Evolutionary conservation across 352 stramenopile genomes (phyloP).

Genomic region (Globisporangium viniferum): DNA sequence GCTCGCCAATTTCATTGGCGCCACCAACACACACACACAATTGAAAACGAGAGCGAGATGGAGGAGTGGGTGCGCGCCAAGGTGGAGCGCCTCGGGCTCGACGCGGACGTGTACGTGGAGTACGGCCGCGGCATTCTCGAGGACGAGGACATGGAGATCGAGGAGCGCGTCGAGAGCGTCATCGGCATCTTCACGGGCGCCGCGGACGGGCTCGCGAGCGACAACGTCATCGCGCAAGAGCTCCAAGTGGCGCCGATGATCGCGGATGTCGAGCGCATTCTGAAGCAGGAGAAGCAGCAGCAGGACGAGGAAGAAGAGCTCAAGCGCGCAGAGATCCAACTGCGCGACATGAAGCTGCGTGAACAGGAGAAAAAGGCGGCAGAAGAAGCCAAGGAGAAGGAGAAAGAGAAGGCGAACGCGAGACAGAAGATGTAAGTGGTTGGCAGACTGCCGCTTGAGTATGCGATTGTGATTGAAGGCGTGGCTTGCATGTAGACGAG

Average conservation of each 20-base stretch:
- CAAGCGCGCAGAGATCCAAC: constrained; percentile 37
- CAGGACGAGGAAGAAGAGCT: constrained; percentile 35
- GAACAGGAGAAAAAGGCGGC: constrained; percentile 62
- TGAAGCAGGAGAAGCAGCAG: constrained; percentile 33
- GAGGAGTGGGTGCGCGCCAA: constrained; percentile 60
- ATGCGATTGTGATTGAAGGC: not conserved
- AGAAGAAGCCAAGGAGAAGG: constrained; percentile 43
- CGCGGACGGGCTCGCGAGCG: constrained; percentile 44
- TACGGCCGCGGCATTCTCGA: constrained; percentile 65
- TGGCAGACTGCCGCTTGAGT: not conserved
- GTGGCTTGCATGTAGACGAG: no score
- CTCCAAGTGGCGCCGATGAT: constrained; percentile 45
- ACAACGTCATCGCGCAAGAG: constrained; percentile 32
- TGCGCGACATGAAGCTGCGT: constrained; percentile 52
- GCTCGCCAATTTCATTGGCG: not conserved
- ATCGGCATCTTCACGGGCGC: constrained; percentile 59
- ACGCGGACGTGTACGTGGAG: constrained; percentile 78
- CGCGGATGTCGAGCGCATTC: constrained; percentile 44
- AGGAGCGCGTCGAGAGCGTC: constrained; percentile 65
- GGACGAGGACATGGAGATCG: constrained; percentile 69
- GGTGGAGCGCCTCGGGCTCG: constrained; percentile 49
- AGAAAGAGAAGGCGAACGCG: constrained; percentile 59
- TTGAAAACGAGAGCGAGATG: constrained; percentile 26
- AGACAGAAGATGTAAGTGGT: constrained; percentile 55
- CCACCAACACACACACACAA: not conserved